Conservation (phyloP, 164 flowering plant genomes). For the Annona cherimola region DNA sequence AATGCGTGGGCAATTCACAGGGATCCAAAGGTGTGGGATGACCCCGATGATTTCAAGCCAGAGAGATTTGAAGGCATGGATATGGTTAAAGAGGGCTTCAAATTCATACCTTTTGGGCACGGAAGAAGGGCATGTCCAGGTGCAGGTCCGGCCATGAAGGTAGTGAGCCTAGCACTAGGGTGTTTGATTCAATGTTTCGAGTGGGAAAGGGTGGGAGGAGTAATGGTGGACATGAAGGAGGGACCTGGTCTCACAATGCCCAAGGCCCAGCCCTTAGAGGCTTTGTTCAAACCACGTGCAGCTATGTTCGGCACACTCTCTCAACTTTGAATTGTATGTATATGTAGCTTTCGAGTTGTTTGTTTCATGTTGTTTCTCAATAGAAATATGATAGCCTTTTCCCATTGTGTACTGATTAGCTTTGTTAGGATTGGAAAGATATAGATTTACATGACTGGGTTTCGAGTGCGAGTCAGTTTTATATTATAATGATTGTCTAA, state of each 20-base stretch:
- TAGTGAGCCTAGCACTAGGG: constrained; percentile 7
- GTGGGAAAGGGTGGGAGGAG: constrained; percentile 8
- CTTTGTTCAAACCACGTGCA: constrained; percentile 3
- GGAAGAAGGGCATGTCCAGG: constrained; percentile 26
- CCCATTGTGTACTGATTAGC: no score
- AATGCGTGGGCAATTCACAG: constrained; percentile 47
- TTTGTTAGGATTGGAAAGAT: no score
- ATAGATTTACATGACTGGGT: no score
- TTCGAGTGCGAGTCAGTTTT: no score
- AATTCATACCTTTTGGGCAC: constrained; percentile 18
- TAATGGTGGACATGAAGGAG: constrained; percentile 7
- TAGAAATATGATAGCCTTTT: no score
- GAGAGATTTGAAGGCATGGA: constrained; percentile 42
- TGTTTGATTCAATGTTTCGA: constrained; percentile 10
- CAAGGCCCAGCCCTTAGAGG: constrained; percentile 10
- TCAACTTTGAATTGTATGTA: neutral
- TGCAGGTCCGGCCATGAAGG: constrained; percentile 9
- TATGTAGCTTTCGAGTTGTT: neutral
- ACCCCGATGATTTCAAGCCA: constrained; percentile 40
- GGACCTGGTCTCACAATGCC: constrained; percentile 14
- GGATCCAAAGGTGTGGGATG: constrained; percentile 41
- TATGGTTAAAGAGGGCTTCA: constrained; percentile 9
- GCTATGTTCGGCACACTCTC: constrained; percentile 7
- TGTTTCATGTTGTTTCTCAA: neutral
- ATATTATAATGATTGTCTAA: no score